phyloP scores from a whole-genome alignment of 768 basidiomycete species.

The Obba rivulosa region DNA sequence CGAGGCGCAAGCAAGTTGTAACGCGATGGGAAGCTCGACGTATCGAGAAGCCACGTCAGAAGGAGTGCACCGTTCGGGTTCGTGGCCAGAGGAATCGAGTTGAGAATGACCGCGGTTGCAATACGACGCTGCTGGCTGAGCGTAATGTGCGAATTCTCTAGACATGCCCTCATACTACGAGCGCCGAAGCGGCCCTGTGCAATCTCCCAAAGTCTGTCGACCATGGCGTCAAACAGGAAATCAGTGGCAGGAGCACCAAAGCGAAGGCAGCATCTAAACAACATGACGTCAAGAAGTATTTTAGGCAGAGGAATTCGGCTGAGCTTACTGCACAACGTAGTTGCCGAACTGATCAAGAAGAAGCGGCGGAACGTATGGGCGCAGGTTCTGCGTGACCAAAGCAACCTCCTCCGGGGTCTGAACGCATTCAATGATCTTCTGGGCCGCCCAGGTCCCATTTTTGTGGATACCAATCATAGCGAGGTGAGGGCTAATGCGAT shows the following conservation, averaged over 20 bases:
- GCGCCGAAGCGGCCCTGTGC: constrained; percentile 98
- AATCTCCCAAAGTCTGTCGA: constrained; percentile 97
- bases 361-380: constrained; percentile 89
- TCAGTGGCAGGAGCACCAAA: constrained; percentile 88
- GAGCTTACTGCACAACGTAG: constrained; percentile 83
- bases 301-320: background rate
- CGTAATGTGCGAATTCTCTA: constrained; percentile 86
- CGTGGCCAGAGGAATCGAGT: constrained; percentile 95
- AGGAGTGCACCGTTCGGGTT: constrained; percentile 96
- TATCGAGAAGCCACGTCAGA: constrained; percentile 94
- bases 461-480: constrained; percentile 99
- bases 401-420: constrained; percentile 81
- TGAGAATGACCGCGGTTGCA: constrained; percentile 89
- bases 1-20: constrained; percentile 93
- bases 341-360: constrained; percentile 93
- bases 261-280: constrained; percentile 73
- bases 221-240: constrained; percentile 97
- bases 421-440: constrained; percentile 97
- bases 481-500: constrained; percentile 87
- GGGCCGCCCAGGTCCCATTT: constrained; percentile 99
- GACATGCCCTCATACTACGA: constrained; percentile 93
- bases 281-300: constrained; percentile 3
- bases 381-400: constrained; percentile 79
- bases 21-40: constrained; percentile 91
- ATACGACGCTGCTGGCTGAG: constrained; percentile 91